Evolutionary conservation across 495 filamentous ascomycete species (phyloP).

Genomic region (Amniculicola lignicola): DNA sequence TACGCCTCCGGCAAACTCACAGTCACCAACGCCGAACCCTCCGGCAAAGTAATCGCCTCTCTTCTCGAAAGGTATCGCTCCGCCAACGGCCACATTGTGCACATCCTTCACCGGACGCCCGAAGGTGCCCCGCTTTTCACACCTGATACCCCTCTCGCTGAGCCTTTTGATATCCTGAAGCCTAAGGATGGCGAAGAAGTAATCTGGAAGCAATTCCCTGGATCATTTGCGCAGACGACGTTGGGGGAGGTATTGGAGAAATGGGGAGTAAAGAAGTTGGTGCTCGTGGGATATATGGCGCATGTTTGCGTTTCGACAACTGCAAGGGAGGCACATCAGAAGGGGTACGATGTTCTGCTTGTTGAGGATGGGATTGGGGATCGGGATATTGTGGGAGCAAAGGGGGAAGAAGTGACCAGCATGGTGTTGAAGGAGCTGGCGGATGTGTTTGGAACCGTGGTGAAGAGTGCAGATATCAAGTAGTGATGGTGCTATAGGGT

Average conservation of each 20-base stretch:
- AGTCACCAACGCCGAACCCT: slow-evolving; percentile 47
- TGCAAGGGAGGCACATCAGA: slow-evolving; percentile 52
- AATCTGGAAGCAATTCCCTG: slow-evolving; percentile 49
- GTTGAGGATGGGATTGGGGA: slow-evolving; percentile 58
- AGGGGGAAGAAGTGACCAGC: slow-evolving; percentile 38
- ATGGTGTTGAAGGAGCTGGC: slow-evolving; percentile 39
- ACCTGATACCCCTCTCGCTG: slow-evolving; percentile 49
- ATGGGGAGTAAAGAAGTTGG: slow-evolving; percentile 47
- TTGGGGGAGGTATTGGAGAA: slow-evolving; percentile 41
- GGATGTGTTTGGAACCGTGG: slow-evolving; percentile 42
- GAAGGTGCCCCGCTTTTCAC: slow-evolving; percentile 62
- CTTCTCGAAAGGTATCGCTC: slow-evolving; percentile 54
- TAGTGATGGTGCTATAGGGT: not conserved
- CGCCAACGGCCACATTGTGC: slow-evolving; percentile 52
- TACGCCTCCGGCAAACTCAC: slow-evolving; percentile 55
- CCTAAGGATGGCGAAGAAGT: slow-evolving; percentile 37
- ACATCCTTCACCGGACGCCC: slow-evolving; percentile 55
- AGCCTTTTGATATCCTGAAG: slow-evolving; percentile 53
- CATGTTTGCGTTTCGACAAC: slow-evolving; percentile 64
- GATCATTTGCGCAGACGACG: slow-evolving; percentile 49
- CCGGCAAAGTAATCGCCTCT: slow-evolving; percentile 48
- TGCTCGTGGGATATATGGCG: slow-evolving; percentile 56
- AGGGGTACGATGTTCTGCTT: slow-evolving; percentile 58
- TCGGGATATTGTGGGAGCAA: slow-evolving; percentile 53
- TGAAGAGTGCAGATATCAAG: slow-evolving; percentile 40